Base-by-base conservation (phyloP, 106 monocot species). In the Dioscorea dumetorum region DNA sequence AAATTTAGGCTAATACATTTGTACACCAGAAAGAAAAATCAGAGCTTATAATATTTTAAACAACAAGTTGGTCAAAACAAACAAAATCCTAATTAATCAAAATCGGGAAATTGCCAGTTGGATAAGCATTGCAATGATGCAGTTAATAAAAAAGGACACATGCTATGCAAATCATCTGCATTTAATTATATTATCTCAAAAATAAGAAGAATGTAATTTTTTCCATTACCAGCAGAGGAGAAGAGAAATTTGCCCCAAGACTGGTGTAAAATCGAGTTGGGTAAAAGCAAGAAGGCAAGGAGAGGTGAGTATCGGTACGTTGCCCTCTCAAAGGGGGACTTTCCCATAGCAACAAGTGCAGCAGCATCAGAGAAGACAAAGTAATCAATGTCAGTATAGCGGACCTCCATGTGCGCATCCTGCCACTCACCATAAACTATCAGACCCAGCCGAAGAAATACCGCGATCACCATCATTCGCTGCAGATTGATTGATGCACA, bases 401-500 rank as follows among this genome's bases (percentile, higher is more conserved):
- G 79, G 16, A 94, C 94, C 77, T 82, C 87, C 87, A 94, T 90
- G 82, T 90, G 79, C 12, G 82, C 52, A 33, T 94, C 94, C 74
- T 94, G 90, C 94, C 87, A 94, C 66, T 90, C 90, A 32, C 94
- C 94, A 58, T 87, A 90, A 34, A 67, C 24, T 58, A 94, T 60
- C 67, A 94, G 78, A 1, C 69, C 11, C 31, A 80, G 48, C 11
- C 94, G 78, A 9, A 94, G 75, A 20, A 77, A 33, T 14, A 76
- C 81, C 0, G 94, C 85, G 70, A 79, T n/a, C 2, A 63, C 12
- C 69, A 94, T 58, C 76, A 87, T 53, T 0, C 77, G 63, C 28
- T 67, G 52, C 48, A 84, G 73, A 70, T 73, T 32, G 14, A 77
- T 54, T 19, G 7, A 8, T 18, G 54, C 13, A 10, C 41, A 6